These are phyloP conservation scores for Hymenoscyphus salicellus DNA, from an alignment of 2,329 filamentous ascomycete species.

Conservation along the genomic window DNA sequence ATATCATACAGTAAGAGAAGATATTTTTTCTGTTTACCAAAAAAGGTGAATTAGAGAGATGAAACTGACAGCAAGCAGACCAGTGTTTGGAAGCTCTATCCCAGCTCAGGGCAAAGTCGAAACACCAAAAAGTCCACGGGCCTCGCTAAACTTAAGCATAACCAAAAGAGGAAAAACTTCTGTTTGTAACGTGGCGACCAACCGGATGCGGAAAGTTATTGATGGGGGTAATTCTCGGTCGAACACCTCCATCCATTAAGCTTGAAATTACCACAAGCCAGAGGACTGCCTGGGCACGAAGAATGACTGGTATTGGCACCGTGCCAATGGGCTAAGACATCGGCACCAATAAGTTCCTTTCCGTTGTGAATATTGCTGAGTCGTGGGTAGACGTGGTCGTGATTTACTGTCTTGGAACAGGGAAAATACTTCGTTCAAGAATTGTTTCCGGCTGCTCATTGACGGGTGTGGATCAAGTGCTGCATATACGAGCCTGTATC, in stretches of 20 bases:
- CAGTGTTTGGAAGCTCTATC: background rate
- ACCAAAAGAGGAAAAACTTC: too few species aligned
- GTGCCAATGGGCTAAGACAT: background rate
- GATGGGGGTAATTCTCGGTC: background rate
- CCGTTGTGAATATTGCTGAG: too few species aligned
- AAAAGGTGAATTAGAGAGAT: background rate
- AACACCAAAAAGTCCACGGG: background rate
- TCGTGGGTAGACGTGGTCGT: too few species aligned
- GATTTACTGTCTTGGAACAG: too few species aligned
- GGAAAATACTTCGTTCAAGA: too few species aligned
- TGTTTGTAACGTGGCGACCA: background rate
- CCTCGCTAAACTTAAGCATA: background rate
- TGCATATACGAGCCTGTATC: too few species aligned
- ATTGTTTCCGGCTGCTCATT: too few species aligned
- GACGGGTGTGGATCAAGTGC: too few species aligned
- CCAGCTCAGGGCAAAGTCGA: background rate
- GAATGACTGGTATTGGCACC: background rate
- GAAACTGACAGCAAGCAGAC: background rate
- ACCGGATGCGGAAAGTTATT: background rate
- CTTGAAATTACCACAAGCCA: background rate
- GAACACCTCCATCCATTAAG: background rate
- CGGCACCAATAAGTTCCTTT: too few species aligned
- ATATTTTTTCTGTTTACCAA: background rate
- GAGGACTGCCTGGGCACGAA: background rate
- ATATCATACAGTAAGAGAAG: background rate